Evolutionary conservation across 805 yeast species (phyloP).

Genomic region (Debaryomyces tyrocola): DNA sequence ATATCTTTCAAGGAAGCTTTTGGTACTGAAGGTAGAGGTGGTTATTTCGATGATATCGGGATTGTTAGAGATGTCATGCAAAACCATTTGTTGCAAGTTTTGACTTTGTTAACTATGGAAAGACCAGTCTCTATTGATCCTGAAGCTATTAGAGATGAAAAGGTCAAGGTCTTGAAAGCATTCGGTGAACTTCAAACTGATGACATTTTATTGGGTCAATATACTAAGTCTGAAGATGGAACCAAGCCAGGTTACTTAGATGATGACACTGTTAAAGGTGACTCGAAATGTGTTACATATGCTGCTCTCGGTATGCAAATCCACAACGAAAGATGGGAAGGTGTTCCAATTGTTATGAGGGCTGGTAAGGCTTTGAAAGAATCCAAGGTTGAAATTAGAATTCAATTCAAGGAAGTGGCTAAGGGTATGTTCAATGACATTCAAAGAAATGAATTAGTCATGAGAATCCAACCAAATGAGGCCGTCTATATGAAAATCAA

Average conservation of each 20-base stretch:
- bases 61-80: slow-evolving; percentile 98
- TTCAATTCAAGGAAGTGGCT: slow-evolving; percentile 87
- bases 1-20: slow-evolving; percentile 96
- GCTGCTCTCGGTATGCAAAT: slow-evolving; percentile 82
- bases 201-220: slow-evolving; percentile 85
- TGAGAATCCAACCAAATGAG: slow-evolving; percentile 92
- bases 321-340: slow-evolving; percentile 95
- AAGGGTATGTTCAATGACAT: slow-evolving; percentile 78
- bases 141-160: slow-evolving; percentile 93
- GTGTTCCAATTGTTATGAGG: slow-evolving; percentile 92
- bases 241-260: slow-evolving; percentile 87
- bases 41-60: slow-evolving; percentile 93
- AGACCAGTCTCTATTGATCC: slow-evolving; percentile 90
- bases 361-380: slow-evolving; percentile 98
- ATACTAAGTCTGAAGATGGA: slow-evolving; percentile 81
- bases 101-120: slow-evolving; percentile 92
- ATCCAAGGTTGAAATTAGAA: slow-evolving; percentile 90
- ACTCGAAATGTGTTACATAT: slow-evolving; percentile 86
- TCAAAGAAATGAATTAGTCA: slow-evolving; percentile 89
- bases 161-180: slow-evolving; percentile 87
- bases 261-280: slow-evolving; percentile 82
- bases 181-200: slow-evolving; percentile 64
- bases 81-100: slow-evolving; percentile 90
- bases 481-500: slow-evolving; percentile 92
- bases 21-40: slow-evolving; percentile 99